Conservation (phyloP, 495 filamentous ascomycete species). For the Podospora pseudoanserina region DNA sequence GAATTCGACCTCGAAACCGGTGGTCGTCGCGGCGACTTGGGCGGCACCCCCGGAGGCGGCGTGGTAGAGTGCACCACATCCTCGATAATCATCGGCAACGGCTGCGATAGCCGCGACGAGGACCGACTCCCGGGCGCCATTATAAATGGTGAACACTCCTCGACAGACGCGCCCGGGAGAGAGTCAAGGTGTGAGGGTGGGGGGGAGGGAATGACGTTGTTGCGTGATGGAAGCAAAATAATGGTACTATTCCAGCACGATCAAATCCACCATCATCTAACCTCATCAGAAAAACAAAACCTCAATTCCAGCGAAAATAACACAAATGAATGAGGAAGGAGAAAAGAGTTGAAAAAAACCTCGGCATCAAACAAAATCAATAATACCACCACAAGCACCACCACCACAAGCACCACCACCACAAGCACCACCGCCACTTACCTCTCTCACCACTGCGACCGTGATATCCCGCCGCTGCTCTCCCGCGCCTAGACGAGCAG, state of each 20-base stretch:
- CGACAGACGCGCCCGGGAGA: neutral
- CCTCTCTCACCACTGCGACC: neutral
- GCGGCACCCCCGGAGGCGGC: constrained; percentile 12
- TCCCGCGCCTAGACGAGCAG: neutral
- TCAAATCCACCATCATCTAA: neutral
- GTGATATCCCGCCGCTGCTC: constrained; percentile 6
- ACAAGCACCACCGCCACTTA: neutral
- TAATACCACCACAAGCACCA: neutral
- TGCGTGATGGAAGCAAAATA: neutral
- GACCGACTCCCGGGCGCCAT: constrained; percentile 25
- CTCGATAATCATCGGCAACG: constrained; percentile 25
- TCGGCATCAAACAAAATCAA: neutral
- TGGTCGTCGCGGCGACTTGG: constrained; percentile 17
- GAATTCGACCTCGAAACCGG: neutral
- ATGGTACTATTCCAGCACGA: neutral
- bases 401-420: neutral
- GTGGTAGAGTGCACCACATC: constrained; percentile 10
- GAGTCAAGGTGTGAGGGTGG: neutral
- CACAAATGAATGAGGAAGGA: neutral
- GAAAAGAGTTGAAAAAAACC: neutral
- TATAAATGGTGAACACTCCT: neutral
- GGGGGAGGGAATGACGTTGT: neutral
- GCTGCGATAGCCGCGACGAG: constrained; percentile 15
- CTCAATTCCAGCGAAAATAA: neutral
- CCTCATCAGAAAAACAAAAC: neutral